Percentiles rank a stretch among this genome's conserved stretches.
Evolutionary conservation across 768 basidiomycete species (phyloP).

Genomic region (Mycena belliarum): DNA sequence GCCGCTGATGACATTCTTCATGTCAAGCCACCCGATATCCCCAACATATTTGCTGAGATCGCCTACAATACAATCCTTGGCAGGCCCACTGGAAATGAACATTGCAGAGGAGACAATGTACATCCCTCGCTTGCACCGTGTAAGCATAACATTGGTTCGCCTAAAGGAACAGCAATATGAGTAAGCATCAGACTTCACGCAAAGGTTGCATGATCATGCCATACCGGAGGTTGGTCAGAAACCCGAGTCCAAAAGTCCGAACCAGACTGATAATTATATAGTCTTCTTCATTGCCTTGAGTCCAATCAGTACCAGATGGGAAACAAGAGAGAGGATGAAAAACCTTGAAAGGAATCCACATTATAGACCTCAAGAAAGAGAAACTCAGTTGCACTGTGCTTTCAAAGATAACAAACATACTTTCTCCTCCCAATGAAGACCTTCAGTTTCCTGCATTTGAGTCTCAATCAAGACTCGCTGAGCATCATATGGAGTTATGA

Average conservation of each 20-base stretch:
- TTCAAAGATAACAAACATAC: slow-evolving; percentile 35
- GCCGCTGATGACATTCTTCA: slow-evolving; percentile 40
- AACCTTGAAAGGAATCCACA: slow-evolving; percentile 22
- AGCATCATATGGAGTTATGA: slow-evolving; percentile 83
- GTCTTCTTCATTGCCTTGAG: slow-evolving; percentile 81
- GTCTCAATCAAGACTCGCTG: slow-evolving; percentile 67
- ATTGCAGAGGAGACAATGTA: slow-evolving; percentile 63
- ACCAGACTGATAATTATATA: slow-evolving; percentile 75
- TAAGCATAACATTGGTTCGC: slow-evolving; percentile 87
- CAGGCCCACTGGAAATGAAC: slow-evolving; percentile 58
- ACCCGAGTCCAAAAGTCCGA: slow-evolving; percentile 60
- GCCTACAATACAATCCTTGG: slow-evolving; percentile 48
- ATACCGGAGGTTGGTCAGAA: slow-evolving; percentile 55
- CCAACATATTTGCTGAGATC: slow-evolving; percentile 39
- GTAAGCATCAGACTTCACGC: not conserved
- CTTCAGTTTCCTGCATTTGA: slow-evolving; percentile 46
- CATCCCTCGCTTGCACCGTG: slow-evolving; percentile 78
- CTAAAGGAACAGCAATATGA: too few species aligned
- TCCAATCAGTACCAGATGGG: too few species aligned
- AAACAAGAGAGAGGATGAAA: too few species aligned
- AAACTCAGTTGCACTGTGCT: not conserved
- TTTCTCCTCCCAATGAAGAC: slow-evolving; percentile 68
- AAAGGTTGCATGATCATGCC: not conserved
- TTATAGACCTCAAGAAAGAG: slow-evolving; percentile 13
- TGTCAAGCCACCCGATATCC: slow-evolving; percentile 38